These are phyloP conservation scores for Neckera pumila DNA, from an alignment of 225 moss, liverwort and hornwort genomes.

Conservation along the genomic window DNA sequence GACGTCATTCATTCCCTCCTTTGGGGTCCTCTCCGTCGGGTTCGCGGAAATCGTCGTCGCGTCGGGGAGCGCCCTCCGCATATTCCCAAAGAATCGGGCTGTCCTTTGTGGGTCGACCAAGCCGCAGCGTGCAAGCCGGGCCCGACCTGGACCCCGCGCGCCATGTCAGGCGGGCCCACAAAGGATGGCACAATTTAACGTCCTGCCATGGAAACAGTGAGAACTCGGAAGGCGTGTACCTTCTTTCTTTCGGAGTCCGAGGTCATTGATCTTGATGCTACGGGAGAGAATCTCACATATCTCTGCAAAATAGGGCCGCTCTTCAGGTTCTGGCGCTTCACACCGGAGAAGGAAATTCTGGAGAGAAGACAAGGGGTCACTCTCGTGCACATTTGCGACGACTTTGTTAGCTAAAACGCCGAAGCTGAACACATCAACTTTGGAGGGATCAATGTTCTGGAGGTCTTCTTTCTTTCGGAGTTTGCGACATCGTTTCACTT, in stretches of 20 bases:
- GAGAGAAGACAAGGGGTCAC: neutral
- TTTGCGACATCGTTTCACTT: neutral
- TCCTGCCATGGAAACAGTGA: no score
- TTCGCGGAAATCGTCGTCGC: no score
- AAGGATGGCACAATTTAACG: no score
- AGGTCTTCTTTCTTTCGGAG: neutral
- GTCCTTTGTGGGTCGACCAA: no score
- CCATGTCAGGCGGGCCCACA: no score
- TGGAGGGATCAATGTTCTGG: neutral
- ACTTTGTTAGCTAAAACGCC: neutral
- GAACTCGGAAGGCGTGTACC: neutral
- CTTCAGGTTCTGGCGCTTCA: neutral
- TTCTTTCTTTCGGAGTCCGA: neutral
- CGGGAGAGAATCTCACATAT: neutral
- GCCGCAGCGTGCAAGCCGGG: no score
- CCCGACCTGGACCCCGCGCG: no score
- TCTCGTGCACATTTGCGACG: neutral
- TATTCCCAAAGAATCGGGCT: no score
- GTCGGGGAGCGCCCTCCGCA: no score
- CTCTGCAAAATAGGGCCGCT: neutral
- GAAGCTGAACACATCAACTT: slow-evolving; percentile 3
- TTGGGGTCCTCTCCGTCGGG: no score
- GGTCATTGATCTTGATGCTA: neutral
- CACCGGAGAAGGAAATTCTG: neutral
- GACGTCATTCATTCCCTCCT: no score